Base-by-base conservation (phyloP, 2,329 filamentous ascomycete species). In the Alternaria longipes region DNA sequence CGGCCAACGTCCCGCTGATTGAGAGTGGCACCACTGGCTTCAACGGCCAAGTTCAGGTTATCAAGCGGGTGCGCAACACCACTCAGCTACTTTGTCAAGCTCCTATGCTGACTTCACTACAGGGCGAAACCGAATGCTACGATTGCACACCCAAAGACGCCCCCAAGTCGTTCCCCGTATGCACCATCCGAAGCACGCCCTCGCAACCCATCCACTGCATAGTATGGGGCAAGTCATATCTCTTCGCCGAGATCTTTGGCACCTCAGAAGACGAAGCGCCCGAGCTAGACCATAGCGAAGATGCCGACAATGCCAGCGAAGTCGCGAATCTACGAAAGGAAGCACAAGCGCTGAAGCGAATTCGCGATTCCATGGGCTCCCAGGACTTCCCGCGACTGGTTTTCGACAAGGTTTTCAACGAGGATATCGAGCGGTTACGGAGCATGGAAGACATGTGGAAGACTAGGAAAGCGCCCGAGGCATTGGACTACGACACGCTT, bases 361-460 rank as follows among this genome's bases (percentile, higher is more conserved):
- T 99, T 55, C 88, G 93, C 62, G 85, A 90, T 63, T 89, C 93
- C 0, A 91, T 97, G 76, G 93, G 92, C 32, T 93, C 90, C 0
- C 82, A 87, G 1, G 85, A 91, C 5, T 98, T 98, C 71, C 83
- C 91, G 1, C 85, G 89, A 65, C 86, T 91, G 73, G 87, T 99
- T 0, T 98, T 98, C 74, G 87, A 97, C 74, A 99, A 98, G 77
- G 94, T 98, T 3, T 99, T 95, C 80, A 87, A 89, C 63, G 84
- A 91, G 51, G 95, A 99, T 73, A 91, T 99, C 56, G 84, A 90
- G 65, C 88, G 95, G 16, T 79, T 99, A 57, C 86, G 89, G 41
- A 91, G 90, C 14, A 96, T 97, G 87, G 90, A 95, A 74, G 94
- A 96, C 65, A 97, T 98, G 93, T 99, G 95, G 95, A 96, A 93